Percentiles rank a stretch among this genome's conserved stretches.
These are phyloP conservation scores for Ophiostoma novo-ulmi DNA, from an alignment of 2,329 filamentous ascomycete genomes.

Conservation along the genomic window DNA sequence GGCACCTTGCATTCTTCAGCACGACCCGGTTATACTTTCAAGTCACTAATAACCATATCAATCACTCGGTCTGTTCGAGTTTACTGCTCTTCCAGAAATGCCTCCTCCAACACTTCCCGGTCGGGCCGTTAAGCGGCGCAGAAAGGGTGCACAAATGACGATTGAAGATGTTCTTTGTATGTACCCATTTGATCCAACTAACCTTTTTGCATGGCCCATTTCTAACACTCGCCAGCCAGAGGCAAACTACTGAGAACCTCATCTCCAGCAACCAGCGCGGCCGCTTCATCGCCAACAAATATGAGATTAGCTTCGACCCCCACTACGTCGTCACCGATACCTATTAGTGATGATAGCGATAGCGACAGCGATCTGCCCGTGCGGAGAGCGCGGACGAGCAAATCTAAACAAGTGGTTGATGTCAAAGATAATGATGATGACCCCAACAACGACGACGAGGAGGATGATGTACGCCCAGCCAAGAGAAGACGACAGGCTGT, in stretches of 20 bases:
- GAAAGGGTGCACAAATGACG: conserved; percentile 18
- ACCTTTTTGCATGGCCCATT: neutral
- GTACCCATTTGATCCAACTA: neutral
- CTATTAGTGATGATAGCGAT: neutral
- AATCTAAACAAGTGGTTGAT: neutral
- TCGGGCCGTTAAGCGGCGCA: neutral
- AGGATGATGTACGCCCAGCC: neutral
- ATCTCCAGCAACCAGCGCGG: neutral
- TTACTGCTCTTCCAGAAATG: neutral
- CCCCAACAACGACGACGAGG: conserved; percentile 2
- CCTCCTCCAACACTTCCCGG: neutral
- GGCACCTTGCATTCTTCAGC: neutral
- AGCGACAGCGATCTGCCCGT: conserved; percentile 12
- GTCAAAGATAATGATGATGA: conserved; percentile 1
- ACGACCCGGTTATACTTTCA: neutral
- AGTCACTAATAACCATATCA: too few relatives aligned
- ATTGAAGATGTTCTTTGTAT: conserved; percentile 19
- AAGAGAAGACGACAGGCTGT: neutral
- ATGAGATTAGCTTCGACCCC: neutral
- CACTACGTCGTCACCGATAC: neutral
- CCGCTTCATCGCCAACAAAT: neutral
- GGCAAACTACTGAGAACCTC: neutral
- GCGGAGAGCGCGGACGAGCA: neutral
- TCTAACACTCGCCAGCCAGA: neutral
- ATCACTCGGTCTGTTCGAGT: neutral